Percentiles rank a stretch among this genome's conserved stretches.
Conservation (phyloP, 2,329 filamentous ascomycete genomes). For the Fusarium sp. region DNA sequence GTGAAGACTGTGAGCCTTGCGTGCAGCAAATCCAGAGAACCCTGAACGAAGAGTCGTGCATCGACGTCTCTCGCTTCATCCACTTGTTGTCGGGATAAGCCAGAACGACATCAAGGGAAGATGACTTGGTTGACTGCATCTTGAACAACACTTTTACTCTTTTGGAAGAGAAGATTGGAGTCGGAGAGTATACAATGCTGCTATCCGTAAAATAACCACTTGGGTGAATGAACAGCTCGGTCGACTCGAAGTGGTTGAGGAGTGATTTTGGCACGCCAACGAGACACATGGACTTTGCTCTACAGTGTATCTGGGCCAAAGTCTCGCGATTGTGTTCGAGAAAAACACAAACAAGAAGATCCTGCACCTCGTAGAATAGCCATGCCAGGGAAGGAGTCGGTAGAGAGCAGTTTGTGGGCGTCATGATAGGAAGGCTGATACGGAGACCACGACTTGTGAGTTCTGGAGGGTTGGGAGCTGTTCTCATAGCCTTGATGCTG, state of each 20-base stretch:
- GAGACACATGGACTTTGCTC: conserved; percentile 1
- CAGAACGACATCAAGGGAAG: not conserved
- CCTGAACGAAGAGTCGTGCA: conserved; percentile 7
- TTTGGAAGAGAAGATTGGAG: not conserved
- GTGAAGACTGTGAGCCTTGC: not conserved
- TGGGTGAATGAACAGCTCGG: conserved; percentile 5
- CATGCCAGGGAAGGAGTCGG: not conserved
- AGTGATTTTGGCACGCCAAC: conserved; percentile 3
- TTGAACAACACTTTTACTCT: not conserved
- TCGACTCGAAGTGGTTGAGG: not conserved
- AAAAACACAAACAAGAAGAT: conserved; percentile 10
- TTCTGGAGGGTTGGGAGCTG: not conserved
- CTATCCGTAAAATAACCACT: not conserved
- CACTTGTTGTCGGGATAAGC: conserved; percentile 5
- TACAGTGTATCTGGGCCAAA: not conserved
- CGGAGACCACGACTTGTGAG: conserved; percentile 12
- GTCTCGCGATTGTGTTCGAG: conserved; percentile 4
- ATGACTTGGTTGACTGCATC: not conserved
- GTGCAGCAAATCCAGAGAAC: conserved; percentile 7
- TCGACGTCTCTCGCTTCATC: not conserved
- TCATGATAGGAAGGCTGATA: conserved; percentile 15
- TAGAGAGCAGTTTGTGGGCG: not conserved
- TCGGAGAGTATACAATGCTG: not conserved
- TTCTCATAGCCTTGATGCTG: conserved; percentile 6
- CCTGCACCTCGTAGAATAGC: conserved; percentile 14